A percentile compares a stretch with the other conserved stretches of the same genome.
phyloP scores from a whole-genome alignment of 139 green algal genomes.

The Closterium sp. region DNA sequence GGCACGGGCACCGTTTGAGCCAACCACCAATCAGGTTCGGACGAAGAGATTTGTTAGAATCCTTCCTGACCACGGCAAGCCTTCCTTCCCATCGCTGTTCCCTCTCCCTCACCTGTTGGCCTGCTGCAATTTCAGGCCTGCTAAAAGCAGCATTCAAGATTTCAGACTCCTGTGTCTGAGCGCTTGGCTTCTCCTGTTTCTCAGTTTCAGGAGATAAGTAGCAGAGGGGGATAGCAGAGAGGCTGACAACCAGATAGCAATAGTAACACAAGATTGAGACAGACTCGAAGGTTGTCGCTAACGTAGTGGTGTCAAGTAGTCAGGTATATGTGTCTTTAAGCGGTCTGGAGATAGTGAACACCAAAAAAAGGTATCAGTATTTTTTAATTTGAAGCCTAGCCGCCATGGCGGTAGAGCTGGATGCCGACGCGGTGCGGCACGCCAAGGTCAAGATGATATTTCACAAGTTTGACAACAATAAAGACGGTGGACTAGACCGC shows the following conservation, averaged over 20 bases:
- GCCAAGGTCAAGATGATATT: constrained; percentile 42
- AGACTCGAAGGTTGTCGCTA: neutral
- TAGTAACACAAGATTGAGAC: neutral
- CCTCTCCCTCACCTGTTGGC: too few species aligned
- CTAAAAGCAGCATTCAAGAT: too few species aligned
- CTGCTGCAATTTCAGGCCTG: too few species aligned
- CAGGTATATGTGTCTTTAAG: neutral
- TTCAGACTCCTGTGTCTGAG: too few species aligned
- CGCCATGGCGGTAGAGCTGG: neutral
- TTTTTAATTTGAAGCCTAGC: neutral
- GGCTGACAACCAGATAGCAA: too few species aligned
- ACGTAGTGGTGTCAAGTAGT: neutral
- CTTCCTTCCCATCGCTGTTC: too few species aligned
- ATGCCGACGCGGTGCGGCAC: neutral
- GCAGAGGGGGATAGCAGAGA: too few species aligned
- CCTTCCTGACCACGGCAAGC: too few species aligned
- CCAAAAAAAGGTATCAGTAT: neutral
- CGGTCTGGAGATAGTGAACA: neutral
- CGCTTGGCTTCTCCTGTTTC: too few species aligned
- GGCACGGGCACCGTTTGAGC: neutral
- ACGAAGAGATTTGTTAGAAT: neutral
- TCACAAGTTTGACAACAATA: constrained; percentile 46
- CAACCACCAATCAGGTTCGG: neutral
- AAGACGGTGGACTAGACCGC: constrained; percentile 46
- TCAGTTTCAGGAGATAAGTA: too few species aligned